A percentile compares a stretch with the other conserved stretches of the same genome.
Conservation (phyloP, 371 early-diverging fungal genomes). For the Catenaria anguillulae region DNA sequence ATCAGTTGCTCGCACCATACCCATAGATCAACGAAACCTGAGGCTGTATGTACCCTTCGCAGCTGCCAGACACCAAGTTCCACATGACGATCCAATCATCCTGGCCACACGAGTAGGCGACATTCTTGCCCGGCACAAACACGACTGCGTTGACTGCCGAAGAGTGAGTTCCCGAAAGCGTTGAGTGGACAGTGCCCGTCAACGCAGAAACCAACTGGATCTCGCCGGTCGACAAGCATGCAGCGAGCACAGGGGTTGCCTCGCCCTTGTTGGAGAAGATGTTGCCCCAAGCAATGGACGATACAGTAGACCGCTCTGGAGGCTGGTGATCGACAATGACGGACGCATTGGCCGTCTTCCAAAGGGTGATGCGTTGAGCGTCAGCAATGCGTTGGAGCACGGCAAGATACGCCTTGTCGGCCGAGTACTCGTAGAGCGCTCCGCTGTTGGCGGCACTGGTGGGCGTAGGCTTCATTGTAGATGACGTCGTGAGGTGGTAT, state of each 20-base stretch:
- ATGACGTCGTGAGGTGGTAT: no score
- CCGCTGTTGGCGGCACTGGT: background rate
- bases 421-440: background rate
- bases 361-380: background rate
- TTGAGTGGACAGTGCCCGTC: slow-evolving; percentile 40
- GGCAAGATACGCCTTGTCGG: background rate
- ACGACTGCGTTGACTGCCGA: slow-evolving; percentile 49
- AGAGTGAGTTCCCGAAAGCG: slow-evolving; percentile 41
- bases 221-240: slow-evolving; percentile 47
- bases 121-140: slow-evolving; percentile 36
- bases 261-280: background rate
- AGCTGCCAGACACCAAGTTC: slow-evolving; percentile 51
- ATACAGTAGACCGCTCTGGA: background rate
- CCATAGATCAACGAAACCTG: no score
- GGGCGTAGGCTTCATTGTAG: no score
- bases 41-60: no score
- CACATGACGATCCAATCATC: slow-evolving; percentile 55
- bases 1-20: no score
- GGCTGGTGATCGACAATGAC: background rate
- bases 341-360: background rate
- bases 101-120: slow-evolving; percentile 47
- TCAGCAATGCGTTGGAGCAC: background rate
- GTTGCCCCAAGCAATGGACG: background rate
- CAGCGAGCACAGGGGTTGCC: slow-evolving; percentile 28
- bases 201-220: slow-evolving; percentile 45